These are phyloP conservation scores for Xylaria scruposa DNA, from an alignment of 495 filamentous ascomycete genomes.

Conservation along the genomic window DNA sequence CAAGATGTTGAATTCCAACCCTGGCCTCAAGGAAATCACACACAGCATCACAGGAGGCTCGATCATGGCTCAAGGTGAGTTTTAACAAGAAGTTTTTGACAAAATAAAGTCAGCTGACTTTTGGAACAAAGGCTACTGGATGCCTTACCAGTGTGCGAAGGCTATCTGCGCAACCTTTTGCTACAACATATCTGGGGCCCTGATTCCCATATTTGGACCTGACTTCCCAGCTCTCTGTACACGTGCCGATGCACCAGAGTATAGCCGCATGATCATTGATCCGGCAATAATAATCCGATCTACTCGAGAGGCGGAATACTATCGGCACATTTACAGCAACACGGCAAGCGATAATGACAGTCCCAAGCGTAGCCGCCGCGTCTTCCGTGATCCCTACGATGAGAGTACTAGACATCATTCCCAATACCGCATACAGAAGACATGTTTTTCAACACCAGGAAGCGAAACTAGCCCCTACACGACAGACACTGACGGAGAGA, in stretches of 20 bases:
- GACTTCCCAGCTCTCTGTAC: conserved; percentile 77
- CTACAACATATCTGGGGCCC: conserved; percentile 76
- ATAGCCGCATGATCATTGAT: conserved; percentile 73
- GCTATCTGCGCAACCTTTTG: conserved; percentile 89
- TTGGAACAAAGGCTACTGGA: conserved; percentile 81
- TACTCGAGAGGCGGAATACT: conserved; percentile 58
- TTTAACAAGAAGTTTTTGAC: not conserved
- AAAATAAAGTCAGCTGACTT: conserved; percentile 6
- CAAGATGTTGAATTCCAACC: conserved; percentile 79
- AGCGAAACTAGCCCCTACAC: conserved; percentile 42
- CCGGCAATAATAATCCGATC: conserved; percentile 62
- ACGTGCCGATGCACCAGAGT: conserved; percentile 60
- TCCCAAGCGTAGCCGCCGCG: conserved; percentile 31
- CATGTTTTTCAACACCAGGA: conserved; percentile 25
- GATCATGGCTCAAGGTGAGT: conserved; percentile 84
- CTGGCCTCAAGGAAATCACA: conserved; percentile 81
- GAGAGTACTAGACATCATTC: conserved; percentile 31
- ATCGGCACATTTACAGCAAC: conserved; percentile 46
- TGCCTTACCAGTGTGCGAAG: conserved; percentile 85
- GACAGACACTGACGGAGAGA: conserved; percentile 48
- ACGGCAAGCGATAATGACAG: conserved; percentile 18
- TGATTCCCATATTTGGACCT: conserved; percentile 88
- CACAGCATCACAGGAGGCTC: conserved; percentile 95
- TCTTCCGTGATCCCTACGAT: conserved; percentile 30
- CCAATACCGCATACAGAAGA: conserved; percentile 37